Conservation (phyloP, 108 stramenopile genomes). For the Skeletonema grethae region DNA sequence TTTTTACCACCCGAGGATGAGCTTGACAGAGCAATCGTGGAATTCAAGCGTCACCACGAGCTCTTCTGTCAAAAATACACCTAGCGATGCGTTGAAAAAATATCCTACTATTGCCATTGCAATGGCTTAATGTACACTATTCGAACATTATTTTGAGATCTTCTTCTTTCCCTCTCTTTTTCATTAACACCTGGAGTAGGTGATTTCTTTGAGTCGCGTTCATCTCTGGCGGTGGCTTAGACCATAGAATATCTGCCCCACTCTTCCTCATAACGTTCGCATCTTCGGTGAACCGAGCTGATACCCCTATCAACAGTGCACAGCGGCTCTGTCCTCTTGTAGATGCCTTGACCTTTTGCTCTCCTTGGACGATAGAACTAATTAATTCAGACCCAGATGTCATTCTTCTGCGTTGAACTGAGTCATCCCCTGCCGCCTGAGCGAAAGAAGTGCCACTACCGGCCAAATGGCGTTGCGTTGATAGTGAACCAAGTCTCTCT, state of each 20-base stretch:
- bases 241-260: constrained; percentile 71
- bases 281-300: constrained; percentile 48
- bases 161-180: constrained; percentile 48
- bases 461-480: constrained; percentile 6
- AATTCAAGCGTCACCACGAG: constrained; percentile 82
- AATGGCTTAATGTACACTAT: constrained; percentile 3
- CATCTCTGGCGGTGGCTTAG: constrained; percentile 68
- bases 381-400: constrained; percentile 32
- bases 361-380: constrained; percentile 24
- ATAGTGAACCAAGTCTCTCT: constrained; percentile 41
- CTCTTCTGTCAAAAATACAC: constrained; percentile 78
- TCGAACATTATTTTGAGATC: background rate
- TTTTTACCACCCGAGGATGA: constrained; percentile 90
- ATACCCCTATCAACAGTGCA: constrained; percentile 67
- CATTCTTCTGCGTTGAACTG: constrained; percentile 36
- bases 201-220: constrained; percentile 51
- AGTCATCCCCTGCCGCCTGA: constrained; percentile 39
- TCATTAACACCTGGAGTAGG: constrained; percentile 44
- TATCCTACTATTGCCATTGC: background rate
- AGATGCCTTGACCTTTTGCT: constrained; percentile 6
- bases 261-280: constrained; percentile 33
- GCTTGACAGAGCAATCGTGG: constrained; percentile 68
- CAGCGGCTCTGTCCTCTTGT: constrained; percentile 11
- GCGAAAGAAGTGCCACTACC: background rate
- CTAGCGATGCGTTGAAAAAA: constrained; percentile 7